Evolutionary conservation across 1,284 basidiomycete genomes (phyloP), one percentile per base, ranked within the genome.

Genomic region (Ceratorhiza oryzae-sativae): DNA sequence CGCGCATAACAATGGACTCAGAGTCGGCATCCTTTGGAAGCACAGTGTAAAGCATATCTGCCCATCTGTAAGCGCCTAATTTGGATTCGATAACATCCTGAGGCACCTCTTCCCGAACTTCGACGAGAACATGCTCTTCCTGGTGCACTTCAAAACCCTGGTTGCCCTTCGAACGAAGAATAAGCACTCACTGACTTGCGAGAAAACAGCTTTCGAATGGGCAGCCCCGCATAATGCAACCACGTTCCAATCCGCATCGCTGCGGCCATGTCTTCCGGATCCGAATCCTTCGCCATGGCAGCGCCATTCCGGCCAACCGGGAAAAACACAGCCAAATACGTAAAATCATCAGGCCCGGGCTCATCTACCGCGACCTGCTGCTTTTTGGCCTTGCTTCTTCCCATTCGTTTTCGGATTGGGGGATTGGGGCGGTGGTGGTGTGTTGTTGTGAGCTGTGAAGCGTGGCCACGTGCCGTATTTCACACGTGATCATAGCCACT

Each of bases 401-500:
- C 65, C 65, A 68, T 68, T n/a, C 1, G 5, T 3, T 23, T 5
- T 12, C 12, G 10, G 12, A n/a, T n/a, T n/a, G n/a, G 61, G 46
- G 23, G 45, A 34, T 45, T 45, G 42, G 42, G n/a, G n/a, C 15
- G 9, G 18, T 49, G 39, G 48, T 49, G 49, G 49, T 39, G 46
- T 48, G 39, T 42, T 49, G 53, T 56, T 56, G 32, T 56, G n/a
- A 34, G 10, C 34, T n/a, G 36, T 6, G 36, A 6, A 6, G 13
- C 6, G 13, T 39, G 32, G 49, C 49, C 49, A 51, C 49, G 49
- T 51, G 36, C 36, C 6, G 8, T 6, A 13, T 39, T 6, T 39
- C 13, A 56, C 53, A 56, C 53, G 53, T 56, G 53, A 56, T 56
- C 42, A 18, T 68, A 68, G 65, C 65, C 65, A 68, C 65, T n/a